Conservation (phyloP, 805 yeast species). For the Kuraishia floccosa region DNA sequence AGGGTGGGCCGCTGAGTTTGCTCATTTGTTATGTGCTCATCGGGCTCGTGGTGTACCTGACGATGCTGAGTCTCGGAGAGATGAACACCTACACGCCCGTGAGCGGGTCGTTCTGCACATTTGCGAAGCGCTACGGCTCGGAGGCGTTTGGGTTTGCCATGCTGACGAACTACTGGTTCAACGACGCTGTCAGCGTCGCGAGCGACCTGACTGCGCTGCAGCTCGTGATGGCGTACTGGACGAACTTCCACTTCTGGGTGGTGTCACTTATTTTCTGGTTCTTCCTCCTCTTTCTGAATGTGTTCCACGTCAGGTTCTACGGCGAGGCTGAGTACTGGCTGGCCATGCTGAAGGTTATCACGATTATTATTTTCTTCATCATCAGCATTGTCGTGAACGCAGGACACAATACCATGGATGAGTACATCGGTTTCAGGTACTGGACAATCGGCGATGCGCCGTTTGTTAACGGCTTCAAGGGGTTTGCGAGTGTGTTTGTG, state of each 20-base stretch:
- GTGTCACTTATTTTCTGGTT: constrained; percentile 44
- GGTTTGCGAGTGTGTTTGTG: constrained; percentile 43
- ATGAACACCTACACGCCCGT: constrained; percentile 45
- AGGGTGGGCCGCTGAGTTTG: constrained; percentile 42
- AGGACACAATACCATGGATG: constrained; percentile 41
- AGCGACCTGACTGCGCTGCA: constrained; percentile 36
- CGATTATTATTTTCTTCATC: constrained; percentile 45
- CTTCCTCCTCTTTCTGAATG: constrained; percentile 27
- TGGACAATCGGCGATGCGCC: constrained; percentile 43
- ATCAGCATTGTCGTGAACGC: constrained; percentile 44
- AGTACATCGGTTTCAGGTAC: constrained; percentile 31
- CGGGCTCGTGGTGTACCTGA: constrained; percentile 39
- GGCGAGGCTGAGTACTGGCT: constrained; percentile 59
- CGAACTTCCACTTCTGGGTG: constrained; percentile 36
- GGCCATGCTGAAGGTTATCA: constrained; percentile 49
- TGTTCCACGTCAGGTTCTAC: constrained; percentile 44
- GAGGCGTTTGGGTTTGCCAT: constrained; percentile 42
- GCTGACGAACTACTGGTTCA: constrained; percentile 37
- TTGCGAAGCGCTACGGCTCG: constrained; percentile 35
- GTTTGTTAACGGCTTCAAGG: constrained; percentile 46
- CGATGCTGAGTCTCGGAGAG: constrained; percentile 44
- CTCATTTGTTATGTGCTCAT: constrained; percentile 36
- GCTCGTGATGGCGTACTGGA: constrained; percentile 34
- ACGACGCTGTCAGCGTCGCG: constrained; percentile 37
- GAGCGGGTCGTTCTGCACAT: constrained; percentile 42